phyloP scores from a whole-genome alignment of 2,329 filamentous ascomycete species.

The Trichoderma sp. region DNA sequence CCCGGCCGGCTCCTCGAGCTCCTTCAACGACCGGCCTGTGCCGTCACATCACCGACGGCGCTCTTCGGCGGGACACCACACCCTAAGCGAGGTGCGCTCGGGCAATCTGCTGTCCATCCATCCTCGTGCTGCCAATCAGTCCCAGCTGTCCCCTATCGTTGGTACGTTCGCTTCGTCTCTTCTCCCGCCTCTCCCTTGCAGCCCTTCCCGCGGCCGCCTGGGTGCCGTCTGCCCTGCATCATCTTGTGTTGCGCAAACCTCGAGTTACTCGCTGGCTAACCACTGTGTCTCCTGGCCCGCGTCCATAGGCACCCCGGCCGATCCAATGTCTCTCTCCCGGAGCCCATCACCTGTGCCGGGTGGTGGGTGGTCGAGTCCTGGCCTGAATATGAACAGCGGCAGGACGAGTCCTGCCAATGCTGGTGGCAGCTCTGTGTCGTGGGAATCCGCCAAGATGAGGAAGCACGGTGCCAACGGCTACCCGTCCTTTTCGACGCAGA shows the following conservation, averaged over 20 bases:
- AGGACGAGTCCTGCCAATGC: slow-evolving; percentile 64
- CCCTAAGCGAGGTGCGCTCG: slow-evolving; percentile 37
- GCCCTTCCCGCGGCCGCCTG: slow-evolving; percentile 13
- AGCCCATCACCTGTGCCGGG: slow-evolving; percentile 83
- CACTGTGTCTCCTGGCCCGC: slow-evolving; percentile 29
- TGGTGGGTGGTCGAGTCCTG: slow-evolving; percentile 87
- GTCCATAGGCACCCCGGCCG: slow-evolving; percentile 54
- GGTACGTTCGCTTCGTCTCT: slow-evolving; percentile 47
- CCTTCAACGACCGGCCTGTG: slow-evolving; percentile 52
- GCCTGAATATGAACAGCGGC: slow-evolving; percentile 71
- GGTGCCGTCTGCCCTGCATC: slow-evolving; percentile 14
- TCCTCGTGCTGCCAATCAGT: slow-evolving; percentile 35
- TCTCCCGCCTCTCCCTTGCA: slow-evolving; percentile 6
- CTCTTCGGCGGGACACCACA: slow-evolving; percentile 45
- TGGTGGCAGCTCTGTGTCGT: slow-evolving; percentile 65
- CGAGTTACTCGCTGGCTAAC: slow-evolving; percentile 32
- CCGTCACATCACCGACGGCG: slow-evolving; percentile 53
- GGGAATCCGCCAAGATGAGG: slow-evolving; percentile 80
- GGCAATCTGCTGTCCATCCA: slow-evolving; percentile 38
- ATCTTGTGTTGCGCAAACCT: slow-evolving; percentile 28
- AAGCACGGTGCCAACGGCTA: slow-evolving; percentile 73
- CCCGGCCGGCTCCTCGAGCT: slow-evolving; percentile 56
- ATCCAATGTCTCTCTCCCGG: slow-evolving; percentile 79
- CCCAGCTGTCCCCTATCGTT: slow-evolving; percentile 55
- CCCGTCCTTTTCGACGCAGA: slow-evolving; percentile 76